These are phyloP conservation scores for Termitomyces sp. DNA, from an alignment of 768 basidiomycete species.

Conservation along the genomic window DNA sequence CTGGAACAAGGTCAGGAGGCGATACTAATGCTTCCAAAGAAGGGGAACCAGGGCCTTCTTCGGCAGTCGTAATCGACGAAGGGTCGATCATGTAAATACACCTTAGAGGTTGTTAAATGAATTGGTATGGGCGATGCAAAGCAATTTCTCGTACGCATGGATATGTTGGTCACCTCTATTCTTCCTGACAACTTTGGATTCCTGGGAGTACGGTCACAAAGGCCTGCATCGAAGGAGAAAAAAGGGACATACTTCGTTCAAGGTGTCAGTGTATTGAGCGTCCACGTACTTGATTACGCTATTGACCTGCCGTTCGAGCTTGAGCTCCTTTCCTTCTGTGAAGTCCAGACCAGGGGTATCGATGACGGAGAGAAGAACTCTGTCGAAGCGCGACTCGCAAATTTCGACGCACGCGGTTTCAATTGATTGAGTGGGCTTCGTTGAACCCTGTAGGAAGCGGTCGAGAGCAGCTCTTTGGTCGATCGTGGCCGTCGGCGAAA, in stretches of 20 bases:
- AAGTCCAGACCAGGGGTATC: slow-evolving; percentile 88
- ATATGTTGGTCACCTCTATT: slow-evolving; percentile 89
- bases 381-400: slow-evolving; percentile 78
- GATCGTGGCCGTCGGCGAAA: slow-evolving; percentile 71
- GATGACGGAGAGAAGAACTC: slow-evolving; percentile 74
- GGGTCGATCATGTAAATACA: slow-evolving; percentile 89
- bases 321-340: slow-evolving; percentile 65
- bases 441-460: slow-evolving; percentile 57
- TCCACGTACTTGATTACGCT: slow-evolving; percentile 75
- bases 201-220: slow-evolving; percentile 37
- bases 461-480: slow-evolving; percentile 69
- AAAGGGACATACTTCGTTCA: slow-evolving; percentile 64
- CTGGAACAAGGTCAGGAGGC: slow-evolving; percentile 52
- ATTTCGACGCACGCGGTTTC: slow-evolving; percentile 76
- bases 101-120: slow-evolving; percentile 32
- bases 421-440: slow-evolving; percentile 60
- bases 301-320: slow-evolving; percentile 76
- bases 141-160: slow-evolving; percentile 60
- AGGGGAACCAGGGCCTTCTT: slow-evolving; percentile 47
- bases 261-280: slow-evolving; percentile 77
- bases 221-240: neutral
- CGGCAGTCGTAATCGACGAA: slow-evolving; percentile 55
- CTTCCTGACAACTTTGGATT: slow-evolving; percentile 84
- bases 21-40: slow-evolving; percentile 69
- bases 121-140: neutral